Conservation (phyloP, 345 rosid species). For the Syzygium jambos region DNA sequence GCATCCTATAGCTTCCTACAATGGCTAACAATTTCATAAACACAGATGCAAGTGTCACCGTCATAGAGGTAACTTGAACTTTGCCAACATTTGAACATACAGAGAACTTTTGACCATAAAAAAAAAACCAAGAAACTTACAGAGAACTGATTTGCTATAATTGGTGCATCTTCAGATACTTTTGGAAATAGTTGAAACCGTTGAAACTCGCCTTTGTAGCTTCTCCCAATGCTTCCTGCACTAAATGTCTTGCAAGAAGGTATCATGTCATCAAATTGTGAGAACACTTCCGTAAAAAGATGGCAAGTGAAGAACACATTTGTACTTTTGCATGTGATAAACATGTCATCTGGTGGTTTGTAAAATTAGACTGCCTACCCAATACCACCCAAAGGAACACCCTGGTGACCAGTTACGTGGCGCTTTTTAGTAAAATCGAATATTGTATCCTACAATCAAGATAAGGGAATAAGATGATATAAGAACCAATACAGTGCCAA, state of each 20-base stretch:
- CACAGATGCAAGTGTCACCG: background rate
- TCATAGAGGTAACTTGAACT: background rate
- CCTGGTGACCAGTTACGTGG: conserved; percentile 45
- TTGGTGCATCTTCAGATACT: conserved; percentile 64
- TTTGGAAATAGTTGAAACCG: conserved; percentile 75
- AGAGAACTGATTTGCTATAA: conserved; percentile 87
- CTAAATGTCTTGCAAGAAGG: background rate
- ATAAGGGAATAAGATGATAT: background rate
- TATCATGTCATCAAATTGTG: background rate
- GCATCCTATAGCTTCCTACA: background rate
- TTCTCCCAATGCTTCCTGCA: conserved; percentile 82
- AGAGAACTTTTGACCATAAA: conserved; percentile 34
- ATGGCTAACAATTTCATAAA: background rate
- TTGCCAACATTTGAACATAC: conserved; percentile 40
- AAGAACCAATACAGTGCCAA: background rate
- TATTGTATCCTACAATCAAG: conserved; percentile 31
- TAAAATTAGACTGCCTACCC: conserved; percentile 41
- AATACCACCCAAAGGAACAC: conserved; percentile 82
- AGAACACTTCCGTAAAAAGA: background rate
- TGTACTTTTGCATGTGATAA: background rate
- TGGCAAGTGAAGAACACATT: background rate
- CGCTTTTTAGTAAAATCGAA: conserved; percentile 63
- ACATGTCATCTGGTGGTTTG: background rate
- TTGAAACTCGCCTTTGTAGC: conserved; percentile 85
- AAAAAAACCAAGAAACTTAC: conserved; percentile 34